Evolutionary conservation across 257 asterid genomes (phyloP).

Genomic region (Asclepias syriaca): DNA sequence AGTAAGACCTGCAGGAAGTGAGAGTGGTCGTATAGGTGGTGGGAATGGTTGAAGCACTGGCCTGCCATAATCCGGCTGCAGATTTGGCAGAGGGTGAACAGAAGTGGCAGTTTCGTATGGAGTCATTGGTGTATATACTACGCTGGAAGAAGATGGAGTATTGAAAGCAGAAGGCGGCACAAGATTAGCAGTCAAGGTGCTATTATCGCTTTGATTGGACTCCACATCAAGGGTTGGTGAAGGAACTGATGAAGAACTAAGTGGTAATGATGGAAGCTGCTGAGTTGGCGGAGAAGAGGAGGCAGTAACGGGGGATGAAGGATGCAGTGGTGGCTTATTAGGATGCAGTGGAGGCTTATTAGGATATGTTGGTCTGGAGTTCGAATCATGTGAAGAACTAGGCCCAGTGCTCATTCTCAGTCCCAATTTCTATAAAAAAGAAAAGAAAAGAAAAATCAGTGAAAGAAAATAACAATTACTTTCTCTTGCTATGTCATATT

Average conservation of each 20-base stretch:
- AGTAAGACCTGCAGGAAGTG: slow-evolving; percentile 20
- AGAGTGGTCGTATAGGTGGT: slow-evolving; percentile 30
- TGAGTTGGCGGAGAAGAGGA: slow-evolving; percentile 18
- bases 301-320: slow-evolving; percentile 21
- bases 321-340: slow-evolving; percentile 11
- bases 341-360: slow-evolving; percentile 13
- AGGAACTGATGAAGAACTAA: slow-evolving; percentile 18
- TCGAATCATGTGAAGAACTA: slow-evolving; percentile 19
- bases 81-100: slow-evolving; percentile 25
- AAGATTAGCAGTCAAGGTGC: slow-evolving; percentile 22
- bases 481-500: no score
- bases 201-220: slow-evolving; percentile 18
- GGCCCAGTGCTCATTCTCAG: slow-evolving; percentile 22
- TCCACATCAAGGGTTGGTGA: slow-evolving; percentile 14
- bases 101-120: slow-evolving; percentile 18
- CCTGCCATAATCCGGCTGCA: slow-evolving; percentile 25
- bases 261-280: slow-evolving; percentile 25
- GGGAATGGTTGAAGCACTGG: slow-evolving; percentile 35
- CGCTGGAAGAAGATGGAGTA: slow-evolving; percentile 20
- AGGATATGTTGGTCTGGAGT: slow-evolving; percentile 21
- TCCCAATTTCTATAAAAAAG: slow-evolving; percentile 20
- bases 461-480: not conserved
- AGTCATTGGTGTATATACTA: slow-evolving; percentile 17
- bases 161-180: slow-evolving; percentile 38
- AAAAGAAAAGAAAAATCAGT: not conserved